Conservation (phyloP, 2,329 filamentous ascomycete genomes). For the Aspergillus ibericus region DNA sequence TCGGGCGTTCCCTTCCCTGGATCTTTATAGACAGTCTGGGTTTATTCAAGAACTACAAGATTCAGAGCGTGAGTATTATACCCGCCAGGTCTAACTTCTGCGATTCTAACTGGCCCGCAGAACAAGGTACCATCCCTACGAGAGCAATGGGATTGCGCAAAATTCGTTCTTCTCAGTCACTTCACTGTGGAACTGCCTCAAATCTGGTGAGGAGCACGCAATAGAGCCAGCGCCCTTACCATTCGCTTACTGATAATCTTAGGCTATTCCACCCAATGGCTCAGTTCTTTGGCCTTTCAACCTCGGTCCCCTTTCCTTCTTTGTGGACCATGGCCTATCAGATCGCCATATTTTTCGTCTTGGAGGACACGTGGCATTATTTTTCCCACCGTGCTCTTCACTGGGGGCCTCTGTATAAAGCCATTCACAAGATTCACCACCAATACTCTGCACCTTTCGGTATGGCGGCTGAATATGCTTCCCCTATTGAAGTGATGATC, state of each 20-base stretch:
- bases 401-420: constrained; percentile 92
- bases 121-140: constrained; percentile 85
- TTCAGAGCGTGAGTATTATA: constrained; percentile 70
- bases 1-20: constrained; percentile 86
- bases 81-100: not conserved
- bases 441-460: constrained; percentile 98
- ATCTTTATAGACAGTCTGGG: constrained; percentile 88
- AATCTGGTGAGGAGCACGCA: constrained; percentile 67
- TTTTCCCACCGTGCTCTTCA: constrained; percentile 92
- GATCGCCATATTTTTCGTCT: constrained; percentile 88
- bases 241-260: constrained; percentile 9
- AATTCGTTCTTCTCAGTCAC: constrained; percentile 88
- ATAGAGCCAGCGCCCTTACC: not conserved
- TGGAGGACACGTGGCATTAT: constrained; percentile 99
- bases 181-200: constrained; percentile 98
- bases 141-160: constrained; percentile 94
- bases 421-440: constrained; percentile 98
- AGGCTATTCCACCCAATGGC: constrained; percentile 94
- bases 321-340: constrained; percentile 85
- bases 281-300: constrained; percentile 85
- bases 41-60: constrained; percentile 89
- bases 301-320: constrained; percentile 84
- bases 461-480: constrained; percentile 94
- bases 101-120: constrained; percentile 36
- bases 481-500: constrained; percentile 94